Conservation (phyloP, 2,329 filamentous ascomycete genomes). For the Penicillium verrucosum region DNA sequence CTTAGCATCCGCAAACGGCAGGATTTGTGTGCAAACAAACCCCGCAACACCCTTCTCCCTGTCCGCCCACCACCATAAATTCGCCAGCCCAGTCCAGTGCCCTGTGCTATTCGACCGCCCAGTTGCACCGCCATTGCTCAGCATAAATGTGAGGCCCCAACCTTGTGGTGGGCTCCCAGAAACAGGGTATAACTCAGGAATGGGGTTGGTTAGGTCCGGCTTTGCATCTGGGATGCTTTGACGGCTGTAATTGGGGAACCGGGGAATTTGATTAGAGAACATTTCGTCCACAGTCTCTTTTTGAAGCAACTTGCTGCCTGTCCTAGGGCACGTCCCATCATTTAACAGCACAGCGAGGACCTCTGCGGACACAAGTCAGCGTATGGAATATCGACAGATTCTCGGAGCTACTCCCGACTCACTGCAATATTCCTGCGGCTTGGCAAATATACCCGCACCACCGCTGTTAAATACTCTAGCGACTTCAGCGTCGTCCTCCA, state of each 20-base stretch:
- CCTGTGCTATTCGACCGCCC: slow-evolving; percentile 53
- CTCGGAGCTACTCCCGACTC: not conserved
- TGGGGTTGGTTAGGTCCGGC: slow-evolving; percentile 47
- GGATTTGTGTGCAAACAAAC: slow-evolving; percentile 50
- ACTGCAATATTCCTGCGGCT: slow-evolving; percentile 59
- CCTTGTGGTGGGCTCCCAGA: slow-evolving; percentile 53
- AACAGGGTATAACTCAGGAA: slow-evolving; percentile 52
- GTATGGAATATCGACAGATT: not conserved
- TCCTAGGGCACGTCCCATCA: slow-evolving; percentile 58
- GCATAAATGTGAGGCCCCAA: slow-evolving; percentile 61
- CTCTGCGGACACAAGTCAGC: slow-evolving; percentile 36
- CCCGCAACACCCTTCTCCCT: slow-evolving; percentile 57
- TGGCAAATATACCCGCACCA: slow-evolving; percentile 60
- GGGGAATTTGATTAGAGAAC: slow-evolving; percentile 62
- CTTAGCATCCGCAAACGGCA: slow-evolving; percentile 49
- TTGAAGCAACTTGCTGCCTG: slow-evolving; percentile 53
- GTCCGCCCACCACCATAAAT: slow-evolving; percentile 63
- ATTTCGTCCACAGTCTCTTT: slow-evolving; percentile 60
- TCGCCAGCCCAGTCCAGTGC: slow-evolving; percentile 60
- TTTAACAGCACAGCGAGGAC: slow-evolving; percentile 63
- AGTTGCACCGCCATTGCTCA: slow-evolving; percentile 48
- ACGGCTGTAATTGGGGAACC: slow-evolving; percentile 53
- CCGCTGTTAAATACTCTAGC: slow-evolving; percentile 54
- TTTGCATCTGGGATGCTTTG: slow-evolving; percentile 48
- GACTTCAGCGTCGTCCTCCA: slow-evolving; percentile 44